Evolutionary conservation across 352 stramenopile species (phyloP).

Genomic region (Globisporangium carolinianum): DNA sequence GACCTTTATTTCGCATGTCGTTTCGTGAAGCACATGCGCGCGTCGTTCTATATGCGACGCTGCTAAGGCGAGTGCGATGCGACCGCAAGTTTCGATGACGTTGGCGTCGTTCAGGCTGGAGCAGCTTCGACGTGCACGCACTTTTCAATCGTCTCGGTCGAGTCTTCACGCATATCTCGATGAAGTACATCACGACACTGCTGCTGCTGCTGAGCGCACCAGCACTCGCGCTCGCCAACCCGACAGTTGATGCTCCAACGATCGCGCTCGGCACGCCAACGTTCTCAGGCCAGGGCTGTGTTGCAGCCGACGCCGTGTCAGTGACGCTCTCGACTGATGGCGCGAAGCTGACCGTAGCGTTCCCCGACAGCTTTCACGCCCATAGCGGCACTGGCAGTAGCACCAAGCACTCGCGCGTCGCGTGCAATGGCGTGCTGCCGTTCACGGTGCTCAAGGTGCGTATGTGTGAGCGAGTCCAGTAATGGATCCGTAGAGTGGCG

Average conservation of each 20-base stretch:
- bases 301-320: background rate
- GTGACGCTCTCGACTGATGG: constrained; percentile 5
- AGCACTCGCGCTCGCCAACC: too few relatives aligned
- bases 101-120: too few relatives aligned
- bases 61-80: too few relatives aligned
- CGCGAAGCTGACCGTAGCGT: constrained; percentile 2
- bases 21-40: background rate
- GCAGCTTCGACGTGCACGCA: too few relatives aligned
- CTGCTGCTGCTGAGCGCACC: background rate
- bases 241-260: background rate
- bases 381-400: background rate
- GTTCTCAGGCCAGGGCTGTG: constrained; percentile 9
- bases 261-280: background rate
- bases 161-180: background rate
- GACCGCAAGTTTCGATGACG: too few relatives aligned
- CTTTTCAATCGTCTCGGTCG: too few relatives aligned
- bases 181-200: background rate
- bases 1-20: too few relatives aligned
- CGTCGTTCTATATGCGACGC: background rate
- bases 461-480: too few relatives aligned
- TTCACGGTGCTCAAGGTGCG: background rate
- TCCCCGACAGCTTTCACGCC: constrained; percentile 4
- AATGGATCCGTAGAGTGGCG: background rate
- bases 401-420: background rate
- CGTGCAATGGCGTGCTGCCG: constrained; percentile 10